Percentiles rank a stretch among this genome's conserved stretches.
Evolutionary conservation across 768 basidiomycete species (phyloP).

Genomic region (Sistotremastrum niveocremeum): DNA sequence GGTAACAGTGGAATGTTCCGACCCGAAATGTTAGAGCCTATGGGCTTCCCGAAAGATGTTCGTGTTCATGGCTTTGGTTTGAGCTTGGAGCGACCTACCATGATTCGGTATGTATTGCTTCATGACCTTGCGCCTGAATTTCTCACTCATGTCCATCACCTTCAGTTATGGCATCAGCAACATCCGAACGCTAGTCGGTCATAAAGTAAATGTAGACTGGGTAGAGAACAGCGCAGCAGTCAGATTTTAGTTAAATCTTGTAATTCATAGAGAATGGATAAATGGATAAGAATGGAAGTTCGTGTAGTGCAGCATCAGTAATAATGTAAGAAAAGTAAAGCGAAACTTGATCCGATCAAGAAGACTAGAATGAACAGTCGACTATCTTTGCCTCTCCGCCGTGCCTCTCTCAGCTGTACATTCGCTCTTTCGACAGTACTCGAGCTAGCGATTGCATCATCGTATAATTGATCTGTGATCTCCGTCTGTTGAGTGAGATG

Average conservation of each 20-base stretch:
- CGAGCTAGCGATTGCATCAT: conserved; percentile 83
- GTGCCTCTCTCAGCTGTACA: conserved; percentile 78
- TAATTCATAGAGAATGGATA: too few species aligned
- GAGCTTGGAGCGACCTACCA: conserved; percentile 87
- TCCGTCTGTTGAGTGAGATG: conserved; percentile 86
- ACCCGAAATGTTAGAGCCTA: conserved; percentile 97
- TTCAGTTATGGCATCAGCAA: conserved; percentile 91
- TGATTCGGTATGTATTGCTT: conserved; percentile 72
- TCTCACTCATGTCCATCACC: background rate
- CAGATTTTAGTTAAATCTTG: conserved; percentile 52
- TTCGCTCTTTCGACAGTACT: conserved; percentile 84
- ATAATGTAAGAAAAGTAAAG: conserved; percentile 85
- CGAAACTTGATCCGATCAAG: conserved; percentile 81
- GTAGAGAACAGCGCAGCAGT: conserved; percentile 87
- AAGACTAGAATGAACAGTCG: conserved; percentile 86
- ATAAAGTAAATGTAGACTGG: conserved; percentile 85
- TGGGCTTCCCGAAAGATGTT: conserved; percentile 95
- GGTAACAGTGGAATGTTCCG: conserved; percentile 99
- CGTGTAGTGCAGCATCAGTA: conserved; percentile 36
- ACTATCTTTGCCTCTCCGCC: conserved; percentile 73
- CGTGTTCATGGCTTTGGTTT: conserved; percentile 97
- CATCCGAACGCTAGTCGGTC: conserved; percentile 91
- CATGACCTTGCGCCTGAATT: background rate
- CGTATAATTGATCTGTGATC: conserved; percentile 84
- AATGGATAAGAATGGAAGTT: too few species aligned